These are phyloP conservation scores for Penicillium argentinense DNA, from an alignment of 495 filamentous ascomycete species.

Conservation along the genomic window DNA sequence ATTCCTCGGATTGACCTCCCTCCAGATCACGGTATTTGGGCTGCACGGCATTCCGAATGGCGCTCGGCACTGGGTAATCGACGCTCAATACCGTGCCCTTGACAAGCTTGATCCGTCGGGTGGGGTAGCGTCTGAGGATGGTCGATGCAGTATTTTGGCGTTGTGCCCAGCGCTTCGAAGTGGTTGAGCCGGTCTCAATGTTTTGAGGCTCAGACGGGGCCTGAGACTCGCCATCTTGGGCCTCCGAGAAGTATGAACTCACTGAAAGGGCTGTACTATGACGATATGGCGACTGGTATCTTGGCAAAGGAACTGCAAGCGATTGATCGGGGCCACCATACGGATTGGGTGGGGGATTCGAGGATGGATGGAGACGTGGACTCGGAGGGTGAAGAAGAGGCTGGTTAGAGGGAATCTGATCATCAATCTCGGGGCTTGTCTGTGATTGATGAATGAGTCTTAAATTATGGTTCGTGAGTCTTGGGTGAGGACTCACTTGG, in stretches of 20 bases:
- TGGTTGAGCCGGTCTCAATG: background rate
- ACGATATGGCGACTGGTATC: background rate
- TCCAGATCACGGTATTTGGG: slow-evolving; percentile 84
- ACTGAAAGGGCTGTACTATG: background rate
- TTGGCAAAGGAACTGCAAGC: background rate
- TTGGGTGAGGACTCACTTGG: too few relatives aligned
- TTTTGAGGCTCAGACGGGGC: background rate
- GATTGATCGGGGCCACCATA: background rate
- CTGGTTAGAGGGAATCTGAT: background rate
- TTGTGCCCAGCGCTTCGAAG: slow-evolving; percentile 5
- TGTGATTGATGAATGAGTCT: too few relatives aligned
- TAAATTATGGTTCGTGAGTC: too few relatives aligned
- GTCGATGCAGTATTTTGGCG: background rate
- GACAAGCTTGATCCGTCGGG: slow-evolving; percentile 90
- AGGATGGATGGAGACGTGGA: background rate
- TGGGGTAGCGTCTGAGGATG: slow-evolving; percentile 70
- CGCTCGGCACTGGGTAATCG: slow-evolving; percentile 92
- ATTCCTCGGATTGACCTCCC: slow-evolving; percentile 80
- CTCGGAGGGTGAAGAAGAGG: background rate
- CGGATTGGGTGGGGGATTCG: background rate
- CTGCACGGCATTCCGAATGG: slow-evolving; percentile 93
- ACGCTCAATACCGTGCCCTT: slow-evolving; percentile 92
- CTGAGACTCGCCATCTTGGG: slow-evolving; percentile 4
- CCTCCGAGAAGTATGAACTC: slow-evolving; percentile 1
- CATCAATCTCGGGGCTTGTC: background rate